Base-by-base conservation (phyloP, 1,284 basidiomycete genomes). In the Cryptococcus jaspeensis region DNA sequence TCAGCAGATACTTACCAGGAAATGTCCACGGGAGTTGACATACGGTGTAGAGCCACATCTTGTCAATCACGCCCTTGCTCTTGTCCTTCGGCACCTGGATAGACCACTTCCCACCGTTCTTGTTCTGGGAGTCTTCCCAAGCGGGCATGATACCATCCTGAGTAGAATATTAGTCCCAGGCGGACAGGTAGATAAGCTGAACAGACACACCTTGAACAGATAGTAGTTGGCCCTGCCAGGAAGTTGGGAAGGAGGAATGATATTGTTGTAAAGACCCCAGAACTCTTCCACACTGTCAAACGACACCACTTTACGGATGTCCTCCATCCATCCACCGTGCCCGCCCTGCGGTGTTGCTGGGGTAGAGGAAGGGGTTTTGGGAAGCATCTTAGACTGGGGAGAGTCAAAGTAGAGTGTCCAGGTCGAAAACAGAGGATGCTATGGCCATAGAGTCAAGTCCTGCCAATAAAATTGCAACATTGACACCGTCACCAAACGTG, bases 241-340 rank as follows among this genome's bases (percentile, higher is more conserved):
- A 67, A 99, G 81, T 71, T 87, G 85, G 22, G 92, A 94, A n/a
- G 95, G 96, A 18, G 93, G 90, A 35, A 99, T 87, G 69, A 99
- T 94, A 80, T 98, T 97, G 80, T 98, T 96, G 81, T 98, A 96
- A 61, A 98, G 80, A 87, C 93, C 92, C 94, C 94, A 97, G 78
- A 97, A 97, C 77, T 96, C 93, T 79, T 97, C 93, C 25, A 97
- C 92, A 61, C 88, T 91, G 73, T 94, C 89, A 72, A 97, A 94
- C 62, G 83, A 86, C 71, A 96, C 92, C 55, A 97, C 91, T 60
- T 89, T 87, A 72, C 93, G 92, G 73, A 97, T 94, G 72, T 95
- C 91, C 69, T 96, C 93, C 88, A 96, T 94, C 94, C 94, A 97
- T 38, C 89, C 89, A 62, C 75, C 74, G 54, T 73, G 68, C 12